Evolutionary conservation across 768 basidiomycete genomes (phyloP), one percentile per base, ranked within the genome.

Genomic region (Trametes meyenii): DNA sequence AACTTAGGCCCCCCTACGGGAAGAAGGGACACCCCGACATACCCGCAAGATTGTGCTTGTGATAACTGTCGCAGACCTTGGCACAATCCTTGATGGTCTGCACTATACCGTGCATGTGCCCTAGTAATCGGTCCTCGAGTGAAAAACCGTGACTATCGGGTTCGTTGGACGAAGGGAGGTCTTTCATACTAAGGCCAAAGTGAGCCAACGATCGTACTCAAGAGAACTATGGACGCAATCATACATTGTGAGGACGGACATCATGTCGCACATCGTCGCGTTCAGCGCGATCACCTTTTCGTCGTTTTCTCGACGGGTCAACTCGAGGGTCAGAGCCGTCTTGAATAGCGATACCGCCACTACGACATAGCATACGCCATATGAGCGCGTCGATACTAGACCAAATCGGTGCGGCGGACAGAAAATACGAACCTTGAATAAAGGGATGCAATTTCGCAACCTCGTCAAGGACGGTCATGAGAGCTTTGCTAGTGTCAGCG

Each of bases 341-440:
- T 79, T 75, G 70, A 85, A 85, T 1, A 82, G 80, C 19, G 76
- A 67, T n/a, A 83, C 79, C n/a, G 77, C 81, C 39, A 81, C 83
- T 74, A 42, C 2, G 73, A 23, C 3, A 14, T 19, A 23, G 23
- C 6, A 23, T 42, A 35, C 17, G 50, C 13, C 44, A n/a, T n/a
- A n/a, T n/a, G n/a, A n/a, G n/a, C 46, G 14, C 10, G 2, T 19
- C 3, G 17, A 19, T 2, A 24, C 19, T 8, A n/a, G 43, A 11
- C 10, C 35, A 23, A 36, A 29, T 17, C 29, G 50, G 23, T 26
- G 29, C 6, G 11, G 17, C 2, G 45, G 36, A 40, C 12, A 40
- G 12, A n/a, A 14, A 13, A 19, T 16, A 46, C 59, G 21, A 19
- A 72, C 72, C 69, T 16, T 64, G 58, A 10, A 73, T 66, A 24